Evolutionary conservation across 176 grass and related monocot species (phyloP), one percentile per base, ranked within the genome.

Genomic region (Poa annua): DNA sequence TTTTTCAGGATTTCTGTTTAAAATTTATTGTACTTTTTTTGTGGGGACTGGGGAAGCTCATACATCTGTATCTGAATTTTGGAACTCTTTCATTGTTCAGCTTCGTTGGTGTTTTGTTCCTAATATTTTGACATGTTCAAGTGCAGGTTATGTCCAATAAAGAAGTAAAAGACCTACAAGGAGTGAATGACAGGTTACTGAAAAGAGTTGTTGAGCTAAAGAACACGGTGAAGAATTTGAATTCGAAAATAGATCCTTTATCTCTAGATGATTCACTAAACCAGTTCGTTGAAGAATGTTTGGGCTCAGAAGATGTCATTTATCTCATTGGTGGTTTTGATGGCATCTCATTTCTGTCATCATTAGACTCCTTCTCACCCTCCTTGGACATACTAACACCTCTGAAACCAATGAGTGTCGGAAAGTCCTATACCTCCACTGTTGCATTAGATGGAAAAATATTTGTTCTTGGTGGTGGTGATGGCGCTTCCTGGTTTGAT

Each of bases 391-490:
- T 92, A 66, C 68, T 95, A 81, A 92, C 90, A 55, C 83, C 93
- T 67, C 90, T 95, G 10, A 90, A 83, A 74, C 65, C 88, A 60
- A 92, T 95, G 85, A 26, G 49, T 77, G 67, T 75, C 74, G 83
- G 79, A 33, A 90, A 86, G 64, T 86, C 88, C 66, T 92, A 95
- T 75, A 35, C 91, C 59, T 89, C 90, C 11, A 85, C 91, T 80
- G 85, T 92, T 80, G 88, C 85, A 59, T 86, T 90, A 78, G 83
- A 86, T 56, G 88, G 93, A 39, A 95, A 83, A 57, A 88, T 95
- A 85, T 95, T 90, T 86, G 93, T 92, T 79, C 82, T 92, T 59
- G 93, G 93, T 72, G 93, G 93, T 55, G 80, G 88, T 64, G 93
- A 92, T 85, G 83, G 88, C 51, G 76, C 75, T 77, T 90, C 74